Evolutionary conservation across 1,284 basidiomycete species (phyloP).

Genomic region (Kalmanozyma brasiliensis): DNA sequence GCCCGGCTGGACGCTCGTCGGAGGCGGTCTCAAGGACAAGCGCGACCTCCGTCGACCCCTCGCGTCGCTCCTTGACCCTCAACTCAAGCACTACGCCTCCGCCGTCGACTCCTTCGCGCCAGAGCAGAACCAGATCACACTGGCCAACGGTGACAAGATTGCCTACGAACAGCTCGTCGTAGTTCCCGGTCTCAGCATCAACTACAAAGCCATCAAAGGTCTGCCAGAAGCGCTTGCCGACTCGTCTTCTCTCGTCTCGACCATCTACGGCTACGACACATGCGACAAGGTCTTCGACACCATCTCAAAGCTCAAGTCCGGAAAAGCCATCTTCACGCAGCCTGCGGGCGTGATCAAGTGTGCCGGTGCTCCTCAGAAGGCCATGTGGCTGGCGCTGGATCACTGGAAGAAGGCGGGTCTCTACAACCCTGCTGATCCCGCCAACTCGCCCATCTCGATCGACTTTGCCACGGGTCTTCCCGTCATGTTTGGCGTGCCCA

Average conservation of each 20-base stretch:
- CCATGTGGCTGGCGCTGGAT: constrained; percentile 65
- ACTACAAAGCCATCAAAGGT: constrained; percentile 78
- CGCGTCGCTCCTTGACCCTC: constrained; percentile 64
- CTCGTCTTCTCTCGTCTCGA: constrained; percentile 82
- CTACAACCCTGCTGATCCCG: constrained; percentile 55
- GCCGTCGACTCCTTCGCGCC: constrained; percentile 81
- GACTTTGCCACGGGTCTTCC: constrained; percentile 89
- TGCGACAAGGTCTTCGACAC: constrained; percentile 58
- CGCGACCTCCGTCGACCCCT: constrained; percentile 79
- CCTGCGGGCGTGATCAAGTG: constrained; percentile 95
- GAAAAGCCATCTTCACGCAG: constrained; percentile 93
- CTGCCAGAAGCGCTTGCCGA: constrained; percentile 81
- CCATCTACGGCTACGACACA: constrained; percentile 78
- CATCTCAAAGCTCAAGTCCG: constrained; percentile 76
- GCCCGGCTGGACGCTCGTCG: constrained; percentile 84
- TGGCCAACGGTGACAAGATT: constrained; percentile 76
- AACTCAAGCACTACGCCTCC: constrained; percentile 80
- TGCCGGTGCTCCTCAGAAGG: constrained; percentile 77
- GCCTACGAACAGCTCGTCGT: constrained; percentile 89
- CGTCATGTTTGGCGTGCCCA: constrained; percentile 84
- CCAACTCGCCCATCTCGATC: constrained; percentile 72
- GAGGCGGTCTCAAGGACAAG: constrained; percentile 78
- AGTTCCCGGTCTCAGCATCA: constrained; percentile 86
- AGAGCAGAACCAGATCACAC: constrained; percentile 77
- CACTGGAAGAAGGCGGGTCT: constrained; percentile 58